phyloP scores from a whole-genome alignment of 2,329 filamentous ascomycete species.

The Pseudogymnoascus sp. region DNA sequence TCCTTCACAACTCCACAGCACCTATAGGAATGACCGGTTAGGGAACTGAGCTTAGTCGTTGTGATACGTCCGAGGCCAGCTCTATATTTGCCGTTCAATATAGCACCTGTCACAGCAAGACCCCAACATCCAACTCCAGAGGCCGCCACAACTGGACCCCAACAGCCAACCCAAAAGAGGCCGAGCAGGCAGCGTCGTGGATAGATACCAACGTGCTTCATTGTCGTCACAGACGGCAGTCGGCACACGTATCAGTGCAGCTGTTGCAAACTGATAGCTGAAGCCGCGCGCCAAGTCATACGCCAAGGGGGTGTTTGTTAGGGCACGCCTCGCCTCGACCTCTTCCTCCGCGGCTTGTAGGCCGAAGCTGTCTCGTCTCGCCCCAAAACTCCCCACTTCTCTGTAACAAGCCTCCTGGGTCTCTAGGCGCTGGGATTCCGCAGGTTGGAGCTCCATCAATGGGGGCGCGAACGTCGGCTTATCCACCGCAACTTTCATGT shows the following conservation, averaged over 20 bases:
- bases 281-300: background rate
- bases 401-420: constrained; percentile 5
- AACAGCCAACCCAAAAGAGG: background rate
- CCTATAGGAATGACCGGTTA: background rate
- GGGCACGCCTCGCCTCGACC: background rate
- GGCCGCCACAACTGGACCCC: background rate
- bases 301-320: background rate
- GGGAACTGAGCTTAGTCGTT: background rate
- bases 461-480: background rate
- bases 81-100: background rate
- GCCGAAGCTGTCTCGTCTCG: constrained; percentile 2
- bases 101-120: background rate
- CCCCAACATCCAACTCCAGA: background rate
- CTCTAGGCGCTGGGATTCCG: constrained; percentile 3
- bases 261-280: background rate
- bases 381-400: background rate
- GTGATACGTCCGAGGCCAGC: background rate
- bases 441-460: background rate
- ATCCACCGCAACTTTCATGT: background rate
- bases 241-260: background rate
- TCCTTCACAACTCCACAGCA: background rate
- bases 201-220: constrained; percentile 5
- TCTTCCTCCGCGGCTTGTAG: background rate
- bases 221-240: background rate
- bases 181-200: background rate